Conservation (phyloP, 495 filamentous ascomycete species). For the Neurospora sp. region DNA sequence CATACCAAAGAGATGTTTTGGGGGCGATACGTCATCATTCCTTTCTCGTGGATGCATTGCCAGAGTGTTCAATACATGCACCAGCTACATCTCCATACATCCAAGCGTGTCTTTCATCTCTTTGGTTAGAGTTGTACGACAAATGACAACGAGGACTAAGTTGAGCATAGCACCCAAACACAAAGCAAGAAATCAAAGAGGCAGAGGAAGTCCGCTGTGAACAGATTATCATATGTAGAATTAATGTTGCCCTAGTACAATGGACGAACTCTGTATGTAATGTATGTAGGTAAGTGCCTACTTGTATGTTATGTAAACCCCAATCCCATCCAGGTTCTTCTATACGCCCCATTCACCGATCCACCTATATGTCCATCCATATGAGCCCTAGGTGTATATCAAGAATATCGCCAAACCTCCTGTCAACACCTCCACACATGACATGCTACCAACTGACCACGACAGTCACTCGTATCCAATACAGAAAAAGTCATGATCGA, state of each 20-base stretch:
- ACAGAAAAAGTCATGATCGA: not conserved
- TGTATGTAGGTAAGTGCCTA: not conserved
- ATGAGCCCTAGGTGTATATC: not conserved
- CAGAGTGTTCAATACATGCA: not conserved
- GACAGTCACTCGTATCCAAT: not conserved
- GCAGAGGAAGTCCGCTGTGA: not conserved
- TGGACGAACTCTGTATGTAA: not conserved
- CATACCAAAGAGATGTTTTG: not conserved
- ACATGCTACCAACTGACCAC: not conserved
- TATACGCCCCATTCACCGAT: not conserved
- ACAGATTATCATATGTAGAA: not conserved
- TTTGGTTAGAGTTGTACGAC: not conserved
- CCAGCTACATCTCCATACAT: not conserved
- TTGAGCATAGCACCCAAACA: not conserved
- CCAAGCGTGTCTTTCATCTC: not conserved
- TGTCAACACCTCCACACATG: not conserved
- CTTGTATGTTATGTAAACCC: not conserved
- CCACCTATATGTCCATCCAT: not conserved
- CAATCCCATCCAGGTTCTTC: not conserved
- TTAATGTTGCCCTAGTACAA: not conserved
- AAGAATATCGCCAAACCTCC: not conserved
- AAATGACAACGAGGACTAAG: not conserved
- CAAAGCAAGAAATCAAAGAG: not conserved
- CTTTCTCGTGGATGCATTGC: not conserved
- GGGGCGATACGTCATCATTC: not conserved